phyloP scores from a whole-genome alignment of 2,329 filamentous ascomycete genomes.

The Xylariaceae sp. region DNA sequence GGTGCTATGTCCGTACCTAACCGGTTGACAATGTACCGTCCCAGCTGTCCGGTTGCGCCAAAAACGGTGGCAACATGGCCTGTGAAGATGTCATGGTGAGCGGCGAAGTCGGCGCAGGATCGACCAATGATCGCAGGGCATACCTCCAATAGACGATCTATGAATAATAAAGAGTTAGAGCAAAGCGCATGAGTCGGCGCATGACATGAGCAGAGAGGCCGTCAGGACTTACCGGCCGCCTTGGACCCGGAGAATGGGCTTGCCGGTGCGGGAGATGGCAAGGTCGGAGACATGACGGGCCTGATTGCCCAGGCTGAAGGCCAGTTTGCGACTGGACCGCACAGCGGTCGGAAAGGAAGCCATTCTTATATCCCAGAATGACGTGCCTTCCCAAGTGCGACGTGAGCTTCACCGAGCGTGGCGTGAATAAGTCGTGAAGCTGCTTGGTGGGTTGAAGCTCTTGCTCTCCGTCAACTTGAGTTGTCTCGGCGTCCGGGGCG shows the following conservation, averaged over 20 bases:
- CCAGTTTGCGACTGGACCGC: conserved; percentile 47
- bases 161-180: conserved; percentile 15
- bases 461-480: conserved; percentile 9
- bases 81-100: conserved; percentile 34
- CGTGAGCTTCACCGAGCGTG: conserved; percentile 12
- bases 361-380: conserved; percentile 44
- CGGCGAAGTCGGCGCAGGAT: conserved; percentile 12
- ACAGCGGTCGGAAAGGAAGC: conserved; percentile 51
- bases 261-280: conserved; percentile 89
- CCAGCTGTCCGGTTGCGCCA: conserved; percentile 91
- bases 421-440: conserved; percentile 13
- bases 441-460: conserved; percentile 26
- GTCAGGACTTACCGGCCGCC: conserved; percentile 70
- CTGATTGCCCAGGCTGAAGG: conserved; percentile 41
- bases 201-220: neutral
- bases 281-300: conserved; percentile 68
- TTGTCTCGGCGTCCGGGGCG: conserved; percentile 5
- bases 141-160: conserved; percentile 85
- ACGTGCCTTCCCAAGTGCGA: conserved; percentile 30
- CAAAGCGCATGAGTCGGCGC: conserved; percentile 28
- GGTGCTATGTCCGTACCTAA: conserved; percentile 51
- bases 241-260: conserved; percentile 82
- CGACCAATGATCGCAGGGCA: conserved; percentile 1
- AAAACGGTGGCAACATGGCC: conserved; percentile 97
- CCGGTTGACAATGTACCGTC: conserved; percentile 95